phyloP scores from a whole-genome alignment of 2,329 filamentous ascomycete genomes.

The Pseudocercospora vitis region DNA sequence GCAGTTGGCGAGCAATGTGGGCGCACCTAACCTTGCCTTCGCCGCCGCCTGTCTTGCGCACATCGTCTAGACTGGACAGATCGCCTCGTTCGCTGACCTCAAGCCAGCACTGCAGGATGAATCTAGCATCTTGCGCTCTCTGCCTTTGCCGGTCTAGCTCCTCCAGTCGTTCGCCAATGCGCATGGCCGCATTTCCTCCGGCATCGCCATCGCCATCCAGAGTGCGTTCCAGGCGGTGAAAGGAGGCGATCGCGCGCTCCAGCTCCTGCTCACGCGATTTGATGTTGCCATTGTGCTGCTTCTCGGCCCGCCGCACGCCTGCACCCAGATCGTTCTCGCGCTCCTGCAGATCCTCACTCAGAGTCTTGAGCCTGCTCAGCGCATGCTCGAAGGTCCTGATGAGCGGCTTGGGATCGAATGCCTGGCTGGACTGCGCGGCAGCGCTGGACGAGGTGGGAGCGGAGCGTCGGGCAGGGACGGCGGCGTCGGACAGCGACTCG shows the following conservation, averaged over 20 bases:
- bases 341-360: constrained; percentile 82
- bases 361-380: constrained; percentile 65
- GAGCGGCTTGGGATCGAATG: constrained; percentile 92
- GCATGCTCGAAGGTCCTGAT: constrained; percentile 90
- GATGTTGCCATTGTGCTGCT: constrained; percentile 87
- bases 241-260: constrained; percentile 86
- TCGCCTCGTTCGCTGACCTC: constrained; percentile 90
- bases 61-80: constrained; percentile 81
- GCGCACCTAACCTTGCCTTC: constrained; percentile 94
- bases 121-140: constrained; percentile 87
- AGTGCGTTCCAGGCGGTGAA: constrained; percentile 83
- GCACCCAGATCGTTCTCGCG: constrained; percentile 88
- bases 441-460: constrained; percentile 49
- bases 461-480: constrained; percentile 77
- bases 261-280: constrained; percentile 85
- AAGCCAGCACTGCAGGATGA: constrained; percentile 94
- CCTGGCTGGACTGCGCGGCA: constrained; percentile 36
- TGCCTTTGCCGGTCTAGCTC: constrained; percentile 90
- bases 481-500: constrained; percentile 83
- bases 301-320: constrained; percentile 85
- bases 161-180: constrained; percentile 90
- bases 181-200: constrained; percentile 86
- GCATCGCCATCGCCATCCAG: constrained; percentile 59
- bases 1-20: constrained; percentile 86
- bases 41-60: constrained; percentile 77